Conservation (phyloP, 225 moss, liverwort and hornwort species). For the Neckera pumila region DNA sequence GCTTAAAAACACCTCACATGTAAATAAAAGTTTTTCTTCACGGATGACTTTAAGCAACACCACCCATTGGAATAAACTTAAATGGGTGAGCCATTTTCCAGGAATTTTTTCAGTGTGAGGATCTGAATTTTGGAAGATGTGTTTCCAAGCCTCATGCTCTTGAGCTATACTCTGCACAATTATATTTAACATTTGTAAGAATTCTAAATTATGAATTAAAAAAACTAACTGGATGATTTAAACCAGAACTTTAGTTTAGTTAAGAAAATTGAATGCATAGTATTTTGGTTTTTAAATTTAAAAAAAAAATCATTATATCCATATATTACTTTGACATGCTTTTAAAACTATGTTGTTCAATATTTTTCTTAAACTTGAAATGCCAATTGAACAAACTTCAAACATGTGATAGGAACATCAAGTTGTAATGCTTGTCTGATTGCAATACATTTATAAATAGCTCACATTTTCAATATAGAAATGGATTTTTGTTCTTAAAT, state of each 20-base stretch:
- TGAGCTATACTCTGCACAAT: not conserved
- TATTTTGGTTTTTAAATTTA: not conserved
- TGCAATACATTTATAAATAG: not conserved
- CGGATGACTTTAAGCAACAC: conserved; percentile 54
- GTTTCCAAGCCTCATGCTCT: conserved; percentile 32
- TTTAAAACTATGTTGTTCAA: not conserved
- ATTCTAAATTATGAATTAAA: not conserved
- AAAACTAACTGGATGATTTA: too few species aligned
- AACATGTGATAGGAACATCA: not conserved
- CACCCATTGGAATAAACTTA: conserved; percentile 58
- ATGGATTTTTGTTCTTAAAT: not conserved
- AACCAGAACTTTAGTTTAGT: not conserved
- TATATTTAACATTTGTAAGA: too few species aligned
- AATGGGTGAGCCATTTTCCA: conserved; percentile 12
- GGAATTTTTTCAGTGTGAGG: conserved; percentile 49
- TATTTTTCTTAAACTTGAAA: not conserved
- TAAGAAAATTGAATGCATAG: too few species aligned
- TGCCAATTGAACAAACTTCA: not conserved
- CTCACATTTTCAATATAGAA: not conserved
- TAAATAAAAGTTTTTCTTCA: conserved; percentile 66
- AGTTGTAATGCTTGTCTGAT: not conserved
- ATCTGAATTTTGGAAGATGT: conserved; percentile 18
- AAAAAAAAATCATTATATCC: not conserved
- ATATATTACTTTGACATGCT: not conserved
- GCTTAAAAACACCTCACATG: conserved; percentile 52